These are phyloP conservation scores for Scenedesmus sp. DNA, from an alignment of 163 green algal genomes.

Conservation along the genomic window DNA sequence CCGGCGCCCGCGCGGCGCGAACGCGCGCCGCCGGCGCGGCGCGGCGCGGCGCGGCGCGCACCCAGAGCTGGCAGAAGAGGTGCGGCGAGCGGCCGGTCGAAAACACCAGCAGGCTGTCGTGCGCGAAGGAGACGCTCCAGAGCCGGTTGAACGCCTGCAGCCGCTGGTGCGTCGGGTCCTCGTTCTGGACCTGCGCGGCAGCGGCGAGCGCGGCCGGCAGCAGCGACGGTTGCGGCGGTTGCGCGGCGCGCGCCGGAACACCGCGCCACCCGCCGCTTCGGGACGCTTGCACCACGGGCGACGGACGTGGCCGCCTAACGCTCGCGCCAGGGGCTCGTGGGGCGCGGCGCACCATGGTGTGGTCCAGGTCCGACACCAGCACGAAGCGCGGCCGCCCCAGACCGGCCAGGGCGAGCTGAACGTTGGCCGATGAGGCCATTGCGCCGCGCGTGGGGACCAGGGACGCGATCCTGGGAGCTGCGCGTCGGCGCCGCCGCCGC, in stretches of 20 bases:
- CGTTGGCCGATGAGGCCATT: background rate
- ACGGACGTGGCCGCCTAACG: too few relatives aligned
- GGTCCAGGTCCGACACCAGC: slow-evolving; percentile 92
- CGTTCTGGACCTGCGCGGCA: slow-evolving; percentile 82
- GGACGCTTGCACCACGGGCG: too few relatives aligned
- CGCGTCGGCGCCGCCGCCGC: too few relatives aligned
- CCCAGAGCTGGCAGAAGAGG: slow-evolving; percentile 83
- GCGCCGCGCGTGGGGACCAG: background rate
- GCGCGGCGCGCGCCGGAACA: too few relatives aligned
- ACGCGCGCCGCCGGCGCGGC: too few relatives aligned
- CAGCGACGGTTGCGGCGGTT: too few relatives aligned
- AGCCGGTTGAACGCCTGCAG: slow-evolving; percentile 83
- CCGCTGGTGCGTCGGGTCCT: slow-evolving; percentile 77
- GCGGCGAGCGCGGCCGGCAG: background rate
- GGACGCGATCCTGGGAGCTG: slow-evolving; percentile 5
- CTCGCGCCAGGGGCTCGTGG: too few relatives aligned
- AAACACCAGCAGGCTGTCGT: slow-evolving; percentile 87
- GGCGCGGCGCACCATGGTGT: slow-evolving; percentile 86
- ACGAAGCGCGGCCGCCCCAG: slow-evolving; percentile 59
- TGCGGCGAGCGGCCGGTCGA: slow-evolving; percentile 90
- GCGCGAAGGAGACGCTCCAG: slow-evolving; percentile 74
- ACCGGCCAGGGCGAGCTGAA: background rate
- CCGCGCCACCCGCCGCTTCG: too few relatives aligned
- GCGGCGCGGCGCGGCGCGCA: too few relatives aligned
- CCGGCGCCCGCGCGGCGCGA: too few relatives aligned